Percentiles rank a stretch among this genome's conserved stretches.
Evolutionary conservation across 1,284 basidiomycete genomes (phyloP).

Genomic region (Rhizoctonia solani): DNA sequence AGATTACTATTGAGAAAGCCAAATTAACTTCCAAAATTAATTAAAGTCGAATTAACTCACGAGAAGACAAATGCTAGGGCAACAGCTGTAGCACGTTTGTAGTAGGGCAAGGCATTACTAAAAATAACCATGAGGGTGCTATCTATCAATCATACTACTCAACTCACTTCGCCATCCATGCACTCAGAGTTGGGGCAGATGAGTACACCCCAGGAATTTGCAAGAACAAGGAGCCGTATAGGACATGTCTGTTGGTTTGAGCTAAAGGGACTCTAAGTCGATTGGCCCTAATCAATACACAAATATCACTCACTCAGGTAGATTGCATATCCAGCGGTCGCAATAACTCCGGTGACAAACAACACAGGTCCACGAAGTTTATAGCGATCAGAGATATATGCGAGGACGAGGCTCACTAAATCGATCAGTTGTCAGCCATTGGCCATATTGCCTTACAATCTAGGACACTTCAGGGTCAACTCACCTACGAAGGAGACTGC

Average conservation of each 20-base stretch:
- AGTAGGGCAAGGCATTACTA: conserved; percentile 38
- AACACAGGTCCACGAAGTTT: conserved; percentile 38
- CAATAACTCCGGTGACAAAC: conserved; percentile 38
- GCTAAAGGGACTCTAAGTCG: conserved; percentile 20
- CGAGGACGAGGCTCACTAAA: conserved; percentile 39
- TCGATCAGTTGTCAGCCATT: neutral
- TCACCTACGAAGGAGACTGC: conserved; percentile 39
- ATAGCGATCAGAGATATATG: conserved; percentile 40
- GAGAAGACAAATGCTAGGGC: conserved; percentile 39
- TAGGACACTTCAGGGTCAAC: neutral
- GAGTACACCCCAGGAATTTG: conserved; percentile 46
- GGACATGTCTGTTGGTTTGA: conserved; percentile 40
- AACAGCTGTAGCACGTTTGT: conserved; percentile 39
- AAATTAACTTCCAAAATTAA: neutral
- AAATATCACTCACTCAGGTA: conserved; percentile 38
- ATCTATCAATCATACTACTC: neutral
- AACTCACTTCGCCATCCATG: conserved; percentile 43
- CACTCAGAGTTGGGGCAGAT: conserved; percentile 42
- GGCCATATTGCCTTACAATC: neutral
- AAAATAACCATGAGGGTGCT: neutral
- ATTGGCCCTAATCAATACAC: neutral
- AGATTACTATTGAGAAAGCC: conserved; percentile 7
- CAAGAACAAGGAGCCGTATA: conserved; percentile 46
- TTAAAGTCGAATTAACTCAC: neutral
- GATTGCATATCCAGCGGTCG: conserved; percentile 44